These are phyloP conservation scores for Acacia melanoxylon DNA, from an alignment of 306 rosid genomes.

Conservation along the genomic window DNA sequence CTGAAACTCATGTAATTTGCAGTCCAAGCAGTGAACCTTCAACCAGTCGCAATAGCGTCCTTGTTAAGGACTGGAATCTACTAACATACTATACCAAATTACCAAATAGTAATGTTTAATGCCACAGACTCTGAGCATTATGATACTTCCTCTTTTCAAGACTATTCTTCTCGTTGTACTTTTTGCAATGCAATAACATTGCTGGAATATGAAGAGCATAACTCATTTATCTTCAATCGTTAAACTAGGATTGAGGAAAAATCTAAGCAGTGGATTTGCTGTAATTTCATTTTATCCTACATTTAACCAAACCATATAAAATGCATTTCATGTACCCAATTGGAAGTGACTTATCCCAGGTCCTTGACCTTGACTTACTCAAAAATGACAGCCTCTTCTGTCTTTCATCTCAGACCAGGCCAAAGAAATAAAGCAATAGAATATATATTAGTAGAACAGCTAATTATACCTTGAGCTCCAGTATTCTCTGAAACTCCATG, in stretches of 20 bases:
- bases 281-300: not conserved
- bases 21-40: not conserved
- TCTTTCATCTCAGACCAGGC: slow-evolving; percentile 14
- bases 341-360: not conserved
- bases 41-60: not conserved
- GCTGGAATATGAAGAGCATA: not conserved
- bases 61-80: not conserved
- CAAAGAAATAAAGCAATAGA: slow-evolving; percentile 28
- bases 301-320: not conserved
- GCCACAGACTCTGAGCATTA: not conserved
- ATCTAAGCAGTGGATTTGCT: not conserved
- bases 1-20: not conserved
- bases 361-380: not conserved
- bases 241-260: not conserved
- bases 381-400: not conserved
- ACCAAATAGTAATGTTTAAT: not conserved
- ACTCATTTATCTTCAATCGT: not conserved
- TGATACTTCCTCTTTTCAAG: not conserved
- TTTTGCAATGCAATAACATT: not conserved
- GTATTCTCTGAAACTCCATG: slow-evolving; percentile 95
- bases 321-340: not conserved
- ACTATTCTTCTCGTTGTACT: not conserved
- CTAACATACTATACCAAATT: not conserved
- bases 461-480: slow-evolving; percentile 88
- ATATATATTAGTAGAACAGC: slow-evolving; percentile 21